A percentile compares a stretch with the other conserved stretches of the same genome.
Evolutionary conservation across 768 basidiomycete species (phyloP).

Genomic region (Leucosporidium creatinivorum): DNA sequence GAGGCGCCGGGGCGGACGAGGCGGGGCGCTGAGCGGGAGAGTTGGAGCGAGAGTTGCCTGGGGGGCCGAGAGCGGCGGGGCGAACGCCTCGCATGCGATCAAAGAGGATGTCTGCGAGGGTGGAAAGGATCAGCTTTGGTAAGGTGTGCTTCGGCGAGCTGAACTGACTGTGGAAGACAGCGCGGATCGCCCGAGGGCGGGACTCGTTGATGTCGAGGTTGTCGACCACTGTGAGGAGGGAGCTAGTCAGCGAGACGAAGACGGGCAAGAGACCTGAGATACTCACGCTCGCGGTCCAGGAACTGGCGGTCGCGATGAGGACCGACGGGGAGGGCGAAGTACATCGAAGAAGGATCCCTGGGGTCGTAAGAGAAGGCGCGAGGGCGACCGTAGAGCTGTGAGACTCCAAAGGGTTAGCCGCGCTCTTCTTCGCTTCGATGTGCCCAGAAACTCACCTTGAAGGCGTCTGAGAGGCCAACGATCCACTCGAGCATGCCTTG

Average conservation of each 20-base stretch:
- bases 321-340: slow-evolving; percentile 91
- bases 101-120: slow-evolving; percentile 28
- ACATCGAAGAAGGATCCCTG: slow-evolving; percentile 67
- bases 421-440: slow-evolving; percentile 43
- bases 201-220: slow-evolving; percentile 26
- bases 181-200: slow-evolving; percentile 27
- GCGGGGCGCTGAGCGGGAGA: neutral
- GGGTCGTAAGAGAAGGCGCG: slow-evolving; percentile 83
- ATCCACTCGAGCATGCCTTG: slow-evolving; percentile 36
- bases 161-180: slow-evolving; percentile 30
- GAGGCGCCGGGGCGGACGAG: neutral
- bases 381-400: slow-evolving; percentile 81
- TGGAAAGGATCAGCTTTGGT: neutral
- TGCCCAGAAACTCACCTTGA: slow-evolving; percentile 24
- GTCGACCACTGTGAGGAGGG: slow-evolving; percentile 22
- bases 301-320: slow-evolving; percentile 77
- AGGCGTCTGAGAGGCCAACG: slow-evolving; percentile 34
- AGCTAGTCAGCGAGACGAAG: neutral
- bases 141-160: too few species aligned
- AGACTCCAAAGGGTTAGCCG: slow-evolving; percentile 63
- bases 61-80: neutral
- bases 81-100: slow-evolving; percentile 30
- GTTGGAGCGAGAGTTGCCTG: too few species aligned
- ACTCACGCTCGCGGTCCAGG: slow-evolving; percentile 63
- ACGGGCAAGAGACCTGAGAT: too few species aligned